Evolutionary conservation across 352 stramenopile species (phyloP), one percentile per base, ranked within the genome.

Genomic region (Phytophthora nicotianae): DNA sequence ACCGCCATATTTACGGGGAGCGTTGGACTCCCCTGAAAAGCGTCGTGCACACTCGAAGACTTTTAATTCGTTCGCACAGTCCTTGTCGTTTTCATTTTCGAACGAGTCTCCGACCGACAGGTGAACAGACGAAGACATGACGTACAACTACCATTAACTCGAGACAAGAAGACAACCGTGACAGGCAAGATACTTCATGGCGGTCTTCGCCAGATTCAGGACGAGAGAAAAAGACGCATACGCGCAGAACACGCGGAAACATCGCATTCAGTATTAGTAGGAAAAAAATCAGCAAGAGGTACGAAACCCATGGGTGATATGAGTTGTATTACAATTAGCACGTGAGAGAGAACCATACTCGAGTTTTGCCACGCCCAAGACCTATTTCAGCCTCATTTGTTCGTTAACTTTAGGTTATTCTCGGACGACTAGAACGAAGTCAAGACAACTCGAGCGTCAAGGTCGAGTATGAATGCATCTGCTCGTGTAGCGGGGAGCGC

Each of bases 11-110:
- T 75, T 91, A 19, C 70, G 80, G 35, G 73, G 68, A 17, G 68
- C 73, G 14, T 50, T 76, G 3, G 73, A 72, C 38, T 83, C 80
- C 0, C 80, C 81, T 13, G 63, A 88, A 54, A 95, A 93, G 61
- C 82, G 84, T 20, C 81, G 84, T 38, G 82, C 86, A 46, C 83
- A 93, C 66, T 91, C 84, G 45, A 89, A 80, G 17, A 95, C 84
- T 2, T 91, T 95, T 58, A 76, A 84, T 47, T 74, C 81, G 41
- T 90, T 91, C 48, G 76, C 81, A 50, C 75, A 86, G 56, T 90
- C 85, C 5, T 81, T 94, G 47, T 92, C 85, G 29, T 94, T 94
- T 72, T 75, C 72, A 17, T 75, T 71, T 58, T 56, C 65, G 35
- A 67, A 68, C 29, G 52, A 68, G 14, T 53, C 57, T 17, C 68